A percentile compares a stretch with the other conserved stretches of the same genome.
phyloP scores from a whole-genome alignment of 2,329 filamentous ascomycete genomes.

The Arachnopeziza araneosa region DNA sequence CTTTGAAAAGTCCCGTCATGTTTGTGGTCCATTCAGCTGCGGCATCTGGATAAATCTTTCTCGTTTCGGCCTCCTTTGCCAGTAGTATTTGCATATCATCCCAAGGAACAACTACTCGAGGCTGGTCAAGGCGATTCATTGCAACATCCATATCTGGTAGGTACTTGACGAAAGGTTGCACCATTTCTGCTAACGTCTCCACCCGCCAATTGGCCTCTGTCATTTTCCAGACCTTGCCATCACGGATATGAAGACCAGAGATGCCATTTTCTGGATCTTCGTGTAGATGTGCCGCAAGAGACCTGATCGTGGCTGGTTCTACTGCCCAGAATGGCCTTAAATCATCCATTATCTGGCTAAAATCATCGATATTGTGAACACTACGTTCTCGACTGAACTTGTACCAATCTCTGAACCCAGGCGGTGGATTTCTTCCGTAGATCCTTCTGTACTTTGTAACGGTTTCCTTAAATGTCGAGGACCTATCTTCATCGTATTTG shows the following conservation, averaged over 20 bases:
- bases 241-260: constrained; percentile 28
- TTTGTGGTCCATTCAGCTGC: constrained; percentile 39
- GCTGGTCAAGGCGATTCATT: constrained; percentile 60
- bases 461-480: constrained; percentile 44
- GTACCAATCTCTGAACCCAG: constrained; percentile 58
- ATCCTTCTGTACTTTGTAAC: constrained; percentile 50
- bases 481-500: constrained; percentile 32
- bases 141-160: constrained; percentile 63
- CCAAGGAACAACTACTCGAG: constrained; percentile 55
- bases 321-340: constrained; percentile 53
- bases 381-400: constrained; percentile 45
- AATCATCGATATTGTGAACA: constrained; percentile 56
- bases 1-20: constrained; percentile 29
- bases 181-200: constrained; percentile 34
- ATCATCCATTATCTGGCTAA: constrained; percentile 60
- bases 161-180: constrained; percentile 40
- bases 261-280: constrained; percentile 19
- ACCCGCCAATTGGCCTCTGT: constrained; percentile 36
- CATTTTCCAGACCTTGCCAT: constrained; percentile 30
- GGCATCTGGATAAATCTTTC: constrained; percentile 38
- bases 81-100: constrained; percentile 49
- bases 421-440: constrained; percentile 56
- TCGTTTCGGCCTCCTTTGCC: constrained; percentile 39
- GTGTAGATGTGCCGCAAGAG: constrained; percentile 39
- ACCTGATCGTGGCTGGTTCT: constrained; percentile 29